Percentiles rank a stretch among this genome's conserved stretches.
phyloP scores from a whole-genome alignment of 108 stramenopile species.

The Licmophora abbreviata region DNA sequence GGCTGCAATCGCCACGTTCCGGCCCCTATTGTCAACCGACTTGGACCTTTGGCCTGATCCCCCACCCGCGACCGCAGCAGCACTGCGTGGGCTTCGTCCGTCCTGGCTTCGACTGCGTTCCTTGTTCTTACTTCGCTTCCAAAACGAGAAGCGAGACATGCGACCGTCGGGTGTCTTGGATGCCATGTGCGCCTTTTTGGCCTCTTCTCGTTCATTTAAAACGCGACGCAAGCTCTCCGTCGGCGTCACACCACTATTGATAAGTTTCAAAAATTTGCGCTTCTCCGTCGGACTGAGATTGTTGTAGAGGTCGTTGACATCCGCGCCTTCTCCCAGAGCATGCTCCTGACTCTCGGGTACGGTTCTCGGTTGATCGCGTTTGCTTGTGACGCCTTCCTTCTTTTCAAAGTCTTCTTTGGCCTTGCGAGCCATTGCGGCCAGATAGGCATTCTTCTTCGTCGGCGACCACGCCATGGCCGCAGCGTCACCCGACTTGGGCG shows the following conservation, averaged over 20 bases:
- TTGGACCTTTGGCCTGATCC: too few species aligned
- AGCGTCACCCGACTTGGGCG: background rate
- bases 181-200: constrained; percentile 10
- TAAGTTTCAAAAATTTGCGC: constrained; percentile 60
- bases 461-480: constrained; percentile 16
- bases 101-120: background rate
- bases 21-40: background rate
- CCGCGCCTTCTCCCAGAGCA: constrained; percentile 15
- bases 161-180: background rate
- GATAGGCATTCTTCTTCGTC: constrained; percentile 30
- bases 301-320: constrained; percentile 32
- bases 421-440: constrained; percentile 38
- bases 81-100: background rate
- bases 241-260: constrained; percentile 57
- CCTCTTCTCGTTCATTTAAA: constrained; percentile 22
- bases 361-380: too few species aligned
- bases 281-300: constrained; percentile 58
- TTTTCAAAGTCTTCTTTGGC: constrained; percentile 44
- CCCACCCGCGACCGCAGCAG: too few species aligned
- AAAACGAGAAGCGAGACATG: background rate
- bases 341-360: constrained; percentile 1
- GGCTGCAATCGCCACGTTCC: background rate
- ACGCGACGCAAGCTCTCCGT: constrained; percentile 20
- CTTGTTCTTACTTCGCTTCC: background rate
- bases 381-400: constrained; percentile 15